Conservation (phyloP, 1,284 basidiomycete species). For the Cryptococcus sp. region DNA sequence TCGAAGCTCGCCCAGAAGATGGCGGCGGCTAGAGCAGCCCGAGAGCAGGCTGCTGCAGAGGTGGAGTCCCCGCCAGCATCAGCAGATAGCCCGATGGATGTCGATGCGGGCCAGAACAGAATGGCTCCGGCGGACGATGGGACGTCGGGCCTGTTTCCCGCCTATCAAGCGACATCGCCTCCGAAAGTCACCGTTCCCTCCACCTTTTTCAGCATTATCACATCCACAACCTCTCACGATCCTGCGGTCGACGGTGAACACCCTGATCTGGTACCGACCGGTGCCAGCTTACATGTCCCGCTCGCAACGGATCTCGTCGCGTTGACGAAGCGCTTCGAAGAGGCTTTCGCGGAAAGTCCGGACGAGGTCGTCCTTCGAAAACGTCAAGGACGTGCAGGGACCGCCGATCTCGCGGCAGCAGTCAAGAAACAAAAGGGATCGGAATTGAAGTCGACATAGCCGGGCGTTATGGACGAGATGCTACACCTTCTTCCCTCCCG, state of each 20-base stretch:
- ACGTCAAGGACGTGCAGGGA: conserved; percentile 55
- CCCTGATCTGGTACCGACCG: conserved; percentile 12
- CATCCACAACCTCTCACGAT: conserved; percentile 18
- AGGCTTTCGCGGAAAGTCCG: conserved; percentile 55
- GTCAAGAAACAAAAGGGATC: conserved; percentile 20
- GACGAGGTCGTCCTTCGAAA: conserved; percentile 59
- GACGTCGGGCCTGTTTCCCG: conserved; percentile 14
- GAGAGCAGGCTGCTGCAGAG: conserved; percentile 24
- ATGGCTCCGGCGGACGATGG: background rate
- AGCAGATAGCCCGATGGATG: conserved; percentile 24
- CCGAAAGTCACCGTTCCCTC: conserved; percentile 22
- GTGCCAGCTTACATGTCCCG: conserved; percentile 35
- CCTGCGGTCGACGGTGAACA: background rate
- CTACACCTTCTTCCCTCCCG: conserved; percentile 5
- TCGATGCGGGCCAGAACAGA: background rate
- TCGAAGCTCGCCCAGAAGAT: conserved; percentile 61
- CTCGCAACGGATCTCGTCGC: conserved; percentile 31
- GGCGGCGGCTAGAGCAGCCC: conserved; percentile 48
- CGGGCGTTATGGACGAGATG: conserved; percentile 15
- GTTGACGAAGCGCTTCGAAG: conserved; percentile 34
- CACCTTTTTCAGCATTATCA: conserved; percentile 49
- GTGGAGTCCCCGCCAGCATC: conserved; percentile 6
- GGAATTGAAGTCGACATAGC: conserved; percentile 15
- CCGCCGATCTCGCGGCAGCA: conserved; percentile 25
- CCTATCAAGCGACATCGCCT: conserved; percentile 3